Evolutionary conservation across 108 stramenopile genomes (phyloP), one percentile per base, ranked within the genome.

Genomic region (Seminavis robusta): DNA sequence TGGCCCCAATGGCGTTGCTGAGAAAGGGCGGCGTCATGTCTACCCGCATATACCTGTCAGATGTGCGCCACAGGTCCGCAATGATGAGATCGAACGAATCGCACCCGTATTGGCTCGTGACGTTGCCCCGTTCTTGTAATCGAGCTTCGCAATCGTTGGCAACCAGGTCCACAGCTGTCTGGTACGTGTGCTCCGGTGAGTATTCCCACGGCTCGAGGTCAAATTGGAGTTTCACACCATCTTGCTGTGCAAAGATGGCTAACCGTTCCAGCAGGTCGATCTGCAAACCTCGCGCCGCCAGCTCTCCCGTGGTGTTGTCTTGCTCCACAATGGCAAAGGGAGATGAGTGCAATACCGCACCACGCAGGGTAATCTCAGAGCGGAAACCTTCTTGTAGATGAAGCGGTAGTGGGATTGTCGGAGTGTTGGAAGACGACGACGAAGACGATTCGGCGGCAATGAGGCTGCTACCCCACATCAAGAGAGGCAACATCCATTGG

Each of bases 11-110:
- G 0, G 57, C 8, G 1, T 41, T 46, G 1, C 23, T 11, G 1
- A 58, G 44, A 41, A 41, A 58, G 9, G 57, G 16, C 1, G 57
- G 57, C 9, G 57, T 46, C 7, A 58, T 20, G 4, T 58, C 57
- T 7, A 46, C 23, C n/a, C 17, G 44, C 46, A 46, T 20, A 1
- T 15, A 24, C 11, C 42, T n/a, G 21, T 33, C 20, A 2, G 57
- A 44, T 2, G 8, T 58, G 7, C 33, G 44, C 29, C n/a, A 58
- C 21, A 47, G 46, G 32, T 58, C 44, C 7, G 23, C 57, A 28
- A 58, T 16, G n/a, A 58, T 58, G 2, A 58, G 25, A 5, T 58
- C 57, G 27, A 21, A 58, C 4, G 21, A 16, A 16, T n/a, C 9
- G 23, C 57, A 58, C 23, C 26, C 44, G 15, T 32, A n/a, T n/a